phyloP scores from a whole-genome alignment of 2,329 filamentous ascomycete genomes.

The Colletotrichum viniferum region DNA sequence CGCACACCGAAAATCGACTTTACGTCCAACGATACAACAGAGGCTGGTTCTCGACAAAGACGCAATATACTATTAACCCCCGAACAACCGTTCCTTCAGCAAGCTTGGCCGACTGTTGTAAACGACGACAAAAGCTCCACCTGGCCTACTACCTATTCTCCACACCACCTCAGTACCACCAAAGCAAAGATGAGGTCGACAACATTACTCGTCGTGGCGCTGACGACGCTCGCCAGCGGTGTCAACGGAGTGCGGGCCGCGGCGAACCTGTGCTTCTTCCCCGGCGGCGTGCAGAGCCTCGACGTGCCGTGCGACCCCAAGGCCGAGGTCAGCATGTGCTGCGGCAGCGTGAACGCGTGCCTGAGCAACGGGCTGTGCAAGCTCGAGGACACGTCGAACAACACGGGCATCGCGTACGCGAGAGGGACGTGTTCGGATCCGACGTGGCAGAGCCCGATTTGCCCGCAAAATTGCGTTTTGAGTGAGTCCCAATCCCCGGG shows the following conservation, averaged over 20 bases:
- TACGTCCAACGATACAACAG: neutral
- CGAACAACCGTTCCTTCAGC: neutral
- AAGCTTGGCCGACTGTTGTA: neutral
- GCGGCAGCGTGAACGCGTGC: slow-evolving; percentile 13
- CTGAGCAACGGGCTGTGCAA: slow-evolving; percentile 17
- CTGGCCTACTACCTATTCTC: neutral
- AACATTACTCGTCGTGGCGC: neutral
- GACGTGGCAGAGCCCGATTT: slow-evolving; percentile 15
- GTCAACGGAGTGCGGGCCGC: neutral
- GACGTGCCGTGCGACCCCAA: slow-evolving; percentile 18
- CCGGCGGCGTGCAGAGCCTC: slow-evolving; percentile 11
- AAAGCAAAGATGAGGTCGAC: neutral
- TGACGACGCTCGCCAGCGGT: neutral
- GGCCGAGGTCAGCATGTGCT: slow-evolving; percentile 20
- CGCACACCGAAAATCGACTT: neutral
- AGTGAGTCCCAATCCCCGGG: neutral
- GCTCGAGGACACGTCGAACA: slow-evolving; percentile 9
- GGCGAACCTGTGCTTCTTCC: slow-evolving; percentile 18
- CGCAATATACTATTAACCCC: neutral
- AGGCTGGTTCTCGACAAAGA: slow-evolving; percentile 11
- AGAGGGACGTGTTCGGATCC: slow-evolving; percentile 15
- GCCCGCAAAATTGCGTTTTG: slow-evolving; percentile 9
- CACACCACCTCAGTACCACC: neutral
- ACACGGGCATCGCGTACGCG: slow-evolving; percentile 15
- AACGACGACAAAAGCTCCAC: neutral